phyloP scores from a whole-genome alignment of 1,284 basidiomycete species.

The Ceratobasidium sp. region DNA sequence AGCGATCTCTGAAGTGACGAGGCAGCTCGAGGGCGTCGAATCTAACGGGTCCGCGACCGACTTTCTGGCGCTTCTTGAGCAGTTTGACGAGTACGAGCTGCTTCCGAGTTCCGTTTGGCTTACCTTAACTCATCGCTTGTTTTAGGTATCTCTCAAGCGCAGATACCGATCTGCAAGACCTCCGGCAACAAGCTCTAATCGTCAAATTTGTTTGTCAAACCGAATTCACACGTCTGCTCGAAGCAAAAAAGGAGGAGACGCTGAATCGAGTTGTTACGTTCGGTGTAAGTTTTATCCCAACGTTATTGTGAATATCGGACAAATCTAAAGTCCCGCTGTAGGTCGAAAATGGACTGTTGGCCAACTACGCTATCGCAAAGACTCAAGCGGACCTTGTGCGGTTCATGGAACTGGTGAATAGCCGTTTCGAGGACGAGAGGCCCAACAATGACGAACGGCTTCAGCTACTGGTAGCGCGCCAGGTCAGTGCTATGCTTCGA shows the following conservation, averaged over 20 bases:
- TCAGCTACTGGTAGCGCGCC: neutral
- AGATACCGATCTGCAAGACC: neutral
- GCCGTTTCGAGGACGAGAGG: neutral
- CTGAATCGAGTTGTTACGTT: neutral
- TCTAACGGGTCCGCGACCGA: neutral
- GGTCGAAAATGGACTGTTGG: conserved; percentile 7
- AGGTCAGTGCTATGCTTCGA: conserved; percentile 15
- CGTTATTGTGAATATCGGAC: neutral
- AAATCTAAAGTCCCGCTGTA: neutral
- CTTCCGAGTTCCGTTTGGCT: neutral
- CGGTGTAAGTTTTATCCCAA: neutral
- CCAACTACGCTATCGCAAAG: neutral
- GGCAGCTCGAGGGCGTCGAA: neutral
- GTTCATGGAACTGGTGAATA: neutral
- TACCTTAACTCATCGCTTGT: neutral
- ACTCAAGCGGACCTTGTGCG: neutral
- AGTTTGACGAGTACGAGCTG: neutral
- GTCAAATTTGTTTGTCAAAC: conserved; percentile 2
- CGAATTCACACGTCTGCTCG: neutral
- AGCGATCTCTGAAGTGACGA: neutral
- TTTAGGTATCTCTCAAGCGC: neutral
- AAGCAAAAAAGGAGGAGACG: neutral
- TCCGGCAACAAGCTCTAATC: neutral
- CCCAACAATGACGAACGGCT: neutral
- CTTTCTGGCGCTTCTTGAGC: neutral